A percentile compares a stretch with the other conserved stretches of the same genome.
These are phyloP conservation scores for Exophiala calicioides DNA, from an alignment of 2,329 filamentous ascomycete genomes.

Conservation along the genomic window DNA sequence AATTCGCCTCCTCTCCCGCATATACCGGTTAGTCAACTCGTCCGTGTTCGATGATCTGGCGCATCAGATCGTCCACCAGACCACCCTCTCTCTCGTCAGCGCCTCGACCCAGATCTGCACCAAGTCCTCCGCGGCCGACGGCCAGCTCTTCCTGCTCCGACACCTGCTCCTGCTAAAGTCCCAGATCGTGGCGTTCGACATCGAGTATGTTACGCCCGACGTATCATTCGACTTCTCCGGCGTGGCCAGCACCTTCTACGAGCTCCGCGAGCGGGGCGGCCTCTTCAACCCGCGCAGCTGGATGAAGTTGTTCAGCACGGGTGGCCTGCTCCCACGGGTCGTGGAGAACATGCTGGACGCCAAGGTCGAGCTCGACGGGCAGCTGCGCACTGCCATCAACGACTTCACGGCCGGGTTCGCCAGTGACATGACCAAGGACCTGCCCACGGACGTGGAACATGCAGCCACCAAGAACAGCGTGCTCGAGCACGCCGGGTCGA, in stretches of 20 bases:
- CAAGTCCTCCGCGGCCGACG: slow-evolving; percentile 59
- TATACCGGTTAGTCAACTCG: slow-evolving; percentile 69
- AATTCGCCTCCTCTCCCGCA: slow-evolving; percentile 68
- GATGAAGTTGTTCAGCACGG: slow-evolving; percentile 58
- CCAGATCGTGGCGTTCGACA: slow-evolving; percentile 93
- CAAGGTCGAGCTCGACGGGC: slow-evolving; percentile 66
- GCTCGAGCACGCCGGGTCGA: slow-evolving; percentile 45
- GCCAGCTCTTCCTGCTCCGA: slow-evolving; percentile 89
- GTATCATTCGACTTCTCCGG: slow-evolving; percentile 67
- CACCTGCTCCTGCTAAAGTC: slow-evolving; percentile 95
- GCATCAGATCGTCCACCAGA: slow-evolving; percentile 84
- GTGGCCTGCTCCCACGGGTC: slow-evolving; percentile 61
- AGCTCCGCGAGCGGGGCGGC: slow-evolving; percentile 64
- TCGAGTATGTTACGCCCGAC: slow-evolving; percentile 70
- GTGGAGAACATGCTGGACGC: slow-evolving; percentile 72
- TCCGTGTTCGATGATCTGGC: slow-evolving; percentile 71
- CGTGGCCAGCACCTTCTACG: slow-evolving; percentile 66
- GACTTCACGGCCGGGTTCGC: slow-evolving; percentile 65
- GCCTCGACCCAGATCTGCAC: slow-evolving; percentile 69
- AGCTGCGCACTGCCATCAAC: slow-evolving; percentile 63
- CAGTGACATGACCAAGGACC: slow-evolving; percentile 55
- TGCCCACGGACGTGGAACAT: slow-evolving; percentile 25
- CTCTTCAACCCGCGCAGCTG: slow-evolving; percentile 67
- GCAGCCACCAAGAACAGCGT: slow-evolving; percentile 42
- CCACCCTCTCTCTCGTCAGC: slow-evolving; percentile 76